phyloP scores from a whole-genome alignment of 768 basidiomycete genomes.

The Tubosaeta sp. region DNA sequence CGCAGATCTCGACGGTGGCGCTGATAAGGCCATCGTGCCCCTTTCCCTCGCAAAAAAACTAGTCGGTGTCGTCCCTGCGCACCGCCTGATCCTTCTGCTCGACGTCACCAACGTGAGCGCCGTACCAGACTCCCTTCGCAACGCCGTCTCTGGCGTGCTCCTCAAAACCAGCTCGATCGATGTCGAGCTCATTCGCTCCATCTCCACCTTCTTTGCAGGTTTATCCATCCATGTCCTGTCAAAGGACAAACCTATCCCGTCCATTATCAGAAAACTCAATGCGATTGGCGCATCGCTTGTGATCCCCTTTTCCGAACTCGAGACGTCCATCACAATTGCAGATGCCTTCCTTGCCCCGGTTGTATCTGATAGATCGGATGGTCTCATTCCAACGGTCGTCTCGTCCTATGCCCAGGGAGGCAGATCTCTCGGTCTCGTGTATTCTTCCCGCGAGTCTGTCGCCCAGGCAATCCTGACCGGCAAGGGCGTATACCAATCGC shows the following conservation, averaged over 20 bases:
- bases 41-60: constrained; percentile 62
- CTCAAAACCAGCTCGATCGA: constrained; percentile 72
- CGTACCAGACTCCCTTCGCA: constrained; percentile 69
- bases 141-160: constrained; percentile 72
- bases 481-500: constrained; percentile 92
- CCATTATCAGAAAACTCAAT: constrained; percentile 56
- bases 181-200: constrained; percentile 70
- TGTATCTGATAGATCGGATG: constrained; percentile 83
- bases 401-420: constrained; percentile 64
- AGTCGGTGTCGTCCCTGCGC: constrained; percentile 61
- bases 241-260: constrained; percentile 49
- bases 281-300: constrained; percentile 62
- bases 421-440: constrained; percentile 85
- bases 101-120: constrained; percentile 70
- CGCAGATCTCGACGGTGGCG: constrained; percentile 71
- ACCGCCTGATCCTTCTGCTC: constrained; percentile 72
- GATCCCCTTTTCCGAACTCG: constrained; percentile 64
- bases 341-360: constrained; percentile 85
- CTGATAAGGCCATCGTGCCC: constrained; percentile 74
- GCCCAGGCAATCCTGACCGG: constrained; percentile 83
- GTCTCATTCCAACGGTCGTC: constrained; percentile 90
- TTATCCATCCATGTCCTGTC: constrained; percentile 61
- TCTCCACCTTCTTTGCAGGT: constrained; percentile 68
- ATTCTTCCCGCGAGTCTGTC: constrained; percentile 86
- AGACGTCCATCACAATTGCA: constrained; percentile 62